Conservation (phyloP, 352 stramenopile genomes). For the Globisporangium yorkense region DNA sequence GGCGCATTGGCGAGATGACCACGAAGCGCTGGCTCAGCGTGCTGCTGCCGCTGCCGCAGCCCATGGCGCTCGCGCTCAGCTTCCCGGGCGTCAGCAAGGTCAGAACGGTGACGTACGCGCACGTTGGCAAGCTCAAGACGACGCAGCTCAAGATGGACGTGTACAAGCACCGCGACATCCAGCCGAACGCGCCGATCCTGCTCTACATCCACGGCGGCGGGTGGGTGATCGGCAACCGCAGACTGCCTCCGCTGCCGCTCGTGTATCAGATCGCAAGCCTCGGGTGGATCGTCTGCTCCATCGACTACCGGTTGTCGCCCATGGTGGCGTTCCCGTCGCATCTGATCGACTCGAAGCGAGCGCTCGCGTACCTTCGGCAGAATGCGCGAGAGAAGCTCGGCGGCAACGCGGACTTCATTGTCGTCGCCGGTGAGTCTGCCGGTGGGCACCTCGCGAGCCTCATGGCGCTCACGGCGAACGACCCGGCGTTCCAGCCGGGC, state of each 20-base stretch:
- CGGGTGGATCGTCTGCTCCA: conserved; percentile 68
- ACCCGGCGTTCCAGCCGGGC: conserved; percentile 64
- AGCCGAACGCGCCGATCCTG: conserved; percentile 58
- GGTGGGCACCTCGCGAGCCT: conserved; percentile 67
- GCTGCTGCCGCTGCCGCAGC: conserved; percentile 50
- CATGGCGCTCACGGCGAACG: conserved; percentile 50
- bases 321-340: conserved; percentile 63
- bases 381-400: conserved; percentile 37
- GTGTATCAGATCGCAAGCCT: conserved; percentile 53
- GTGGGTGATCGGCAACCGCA: conserved; percentile 58
- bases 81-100: conserved; percentile 47
- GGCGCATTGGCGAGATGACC: conserved; percentile 38
- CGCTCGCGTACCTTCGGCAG: conserved; percentile 56
- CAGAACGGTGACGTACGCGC: conserved; percentile 52
- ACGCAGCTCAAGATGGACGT: conserved; percentile 65
- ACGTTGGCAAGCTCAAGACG: conserved; percentile 61
- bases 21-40: conserved; percentile 50
- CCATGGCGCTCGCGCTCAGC: conserved; percentile 36
- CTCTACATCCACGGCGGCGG: conserved; percentile 78
- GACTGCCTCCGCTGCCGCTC: conserved; percentile 38
- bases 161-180: conserved; percentile 47
- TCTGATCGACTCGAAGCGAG: conserved; percentile 65
- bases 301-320: conserved; percentile 72
- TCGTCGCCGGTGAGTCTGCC: conserved; percentile 62
- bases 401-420: conserved; percentile 60